Conservation (phyloP, 1,284 basidiomycete species). For the Irpex sp. region DNA sequence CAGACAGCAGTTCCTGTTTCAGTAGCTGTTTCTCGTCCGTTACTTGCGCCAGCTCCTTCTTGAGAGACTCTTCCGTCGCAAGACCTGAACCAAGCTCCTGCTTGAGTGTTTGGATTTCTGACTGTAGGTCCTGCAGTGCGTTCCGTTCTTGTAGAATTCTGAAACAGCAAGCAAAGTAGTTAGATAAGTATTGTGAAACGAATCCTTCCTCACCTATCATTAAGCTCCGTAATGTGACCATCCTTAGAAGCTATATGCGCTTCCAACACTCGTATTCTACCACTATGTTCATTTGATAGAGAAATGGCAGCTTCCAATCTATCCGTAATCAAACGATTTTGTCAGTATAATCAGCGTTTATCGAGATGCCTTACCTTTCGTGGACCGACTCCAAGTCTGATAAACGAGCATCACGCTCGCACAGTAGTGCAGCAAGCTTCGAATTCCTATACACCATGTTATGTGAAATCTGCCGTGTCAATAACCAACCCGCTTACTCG, state of each 20-base stretch:
- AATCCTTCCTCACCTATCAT: slow-evolving; percentile 21
- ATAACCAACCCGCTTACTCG: slow-evolving; percentile 13
- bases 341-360: not conserved
- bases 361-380: slow-evolving; percentile 11
- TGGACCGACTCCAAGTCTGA: slow-evolving; percentile 9
- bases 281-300: slow-evolving; percentile 1
- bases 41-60: slow-evolving; percentile 9
- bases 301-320: slow-evolving; percentile 5
- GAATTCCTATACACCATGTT: slow-evolving; percentile 1
- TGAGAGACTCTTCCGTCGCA: slow-evolving; percentile 15
- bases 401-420: slow-evolving; percentile 14
- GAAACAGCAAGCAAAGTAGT: not conserved
- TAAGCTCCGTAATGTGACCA: slow-evolving; percentile 20
- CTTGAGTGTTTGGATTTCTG: slow-evolving; percentile 24
- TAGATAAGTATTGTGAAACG: not conserved
- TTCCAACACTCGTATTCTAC: slow-evolving; percentile 4
- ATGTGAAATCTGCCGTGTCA: not conserved
- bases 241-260: slow-evolving; percentile 16
- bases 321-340: not conserved
- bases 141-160: slow-evolving; percentile 14
- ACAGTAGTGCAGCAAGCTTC: slow-evolving; percentile 7
- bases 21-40: slow-evolving; percentile 14
- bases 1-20: slow-evolving; percentile 6
- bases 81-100: slow-evolving; percentile 26
- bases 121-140: slow-evolving; percentile 17